Conservation (phyloP, 2,329 filamentous ascomycete genomes). For the Colletotrichum australisinense region DNA sequence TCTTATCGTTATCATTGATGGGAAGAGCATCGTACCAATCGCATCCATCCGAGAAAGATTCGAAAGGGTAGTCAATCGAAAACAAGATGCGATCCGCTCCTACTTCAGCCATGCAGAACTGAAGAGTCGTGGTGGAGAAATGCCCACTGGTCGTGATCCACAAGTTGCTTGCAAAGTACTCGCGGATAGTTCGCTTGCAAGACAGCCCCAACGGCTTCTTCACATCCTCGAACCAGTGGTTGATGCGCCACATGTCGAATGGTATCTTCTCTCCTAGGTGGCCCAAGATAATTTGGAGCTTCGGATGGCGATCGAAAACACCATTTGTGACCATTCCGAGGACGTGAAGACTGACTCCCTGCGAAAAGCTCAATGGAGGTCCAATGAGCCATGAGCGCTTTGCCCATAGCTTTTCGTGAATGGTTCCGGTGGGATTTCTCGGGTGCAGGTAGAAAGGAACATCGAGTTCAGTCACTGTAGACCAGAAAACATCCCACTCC, state of each 20-base stretch:
- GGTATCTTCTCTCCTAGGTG: conserved; percentile 62
- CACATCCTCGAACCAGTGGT: conserved; percentile 66
- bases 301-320: conserved; percentile 59
- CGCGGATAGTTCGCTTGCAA: conserved; percentile 57
- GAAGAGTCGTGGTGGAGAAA: conserved; percentile 63
- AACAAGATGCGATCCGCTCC: conserved; percentile 62
- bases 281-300: conserved; percentile 57
- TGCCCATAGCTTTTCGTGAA: conserved; percentile 68
- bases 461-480: conserved; percentile 66
- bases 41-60: conserved; percentile 55
- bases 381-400: conserved; percentile 70
- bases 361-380: conserved; percentile 67
- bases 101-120: conserved; percentile 60
- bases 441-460: conserved; percentile 75
- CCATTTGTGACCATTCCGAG: conserved; percentile 63
- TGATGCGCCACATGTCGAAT: conserved; percentile 61
- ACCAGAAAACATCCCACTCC: conserved; percentile 72
- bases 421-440: conserved; percentile 64
- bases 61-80: conserved; percentile 64
- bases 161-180: conserved; percentile 67
- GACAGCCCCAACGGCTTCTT: conserved; percentile 60
- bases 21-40: conserved; percentile 52
- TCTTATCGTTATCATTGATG: conserved; percentile 42
- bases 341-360: conserved; percentile 68
- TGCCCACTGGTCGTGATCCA: conserved; percentile 69